Evolutionary conservation across 352 stramenopile genomes (phyloP).

Genomic region (Phytopythium vexans): DNA sequence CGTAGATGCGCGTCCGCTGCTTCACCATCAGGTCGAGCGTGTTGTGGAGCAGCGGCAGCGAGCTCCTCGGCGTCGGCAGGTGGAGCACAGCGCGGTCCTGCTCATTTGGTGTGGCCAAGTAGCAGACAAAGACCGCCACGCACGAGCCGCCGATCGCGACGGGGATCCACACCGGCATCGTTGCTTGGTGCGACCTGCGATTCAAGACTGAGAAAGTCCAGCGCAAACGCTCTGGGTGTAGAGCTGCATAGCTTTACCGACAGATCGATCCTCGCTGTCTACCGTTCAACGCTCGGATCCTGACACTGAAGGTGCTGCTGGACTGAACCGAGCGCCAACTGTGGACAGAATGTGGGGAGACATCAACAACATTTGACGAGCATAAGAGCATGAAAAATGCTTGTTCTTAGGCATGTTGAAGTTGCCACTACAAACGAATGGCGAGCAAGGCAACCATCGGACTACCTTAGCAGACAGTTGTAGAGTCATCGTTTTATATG

Average conservation of each 20-base stretch:
- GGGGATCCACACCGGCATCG: slow-evolving; percentile 7
- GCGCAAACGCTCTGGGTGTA: slow-evolving; percentile 6
- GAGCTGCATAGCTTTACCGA: slow-evolving; percentile 9
- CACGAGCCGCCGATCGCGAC: slow-evolving; percentile 14
- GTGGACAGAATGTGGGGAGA: neutral
- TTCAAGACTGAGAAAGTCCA: slow-evolving; percentile 3
- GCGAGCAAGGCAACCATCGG: no score
- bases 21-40: slow-evolving; percentile 43
- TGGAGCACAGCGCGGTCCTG: slow-evolving; percentile 25
- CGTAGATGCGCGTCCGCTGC: slow-evolving; percentile 48
- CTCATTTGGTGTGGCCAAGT: slow-evolving; percentile 17
- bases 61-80: slow-evolving; percentile 34
- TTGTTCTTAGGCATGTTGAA: no score
- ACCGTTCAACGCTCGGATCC: no score
- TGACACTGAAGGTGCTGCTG: neutral
- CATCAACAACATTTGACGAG: neutral
- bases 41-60: slow-evolving; percentile 51
- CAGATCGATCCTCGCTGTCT: no score
- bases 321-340: slow-evolving; percentile 1
- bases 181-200: neutral
- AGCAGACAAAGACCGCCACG: slow-evolving; percentile 18
- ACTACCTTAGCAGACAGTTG: no score
- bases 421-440: no score
- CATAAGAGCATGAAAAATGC: neutral
- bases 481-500: no score